Percentiles rank a stretch among this genome's conserved stretches.
Conservation (phyloP, 2,329 filamentous ascomycete species). For the Cercospora sojina region DNA sequence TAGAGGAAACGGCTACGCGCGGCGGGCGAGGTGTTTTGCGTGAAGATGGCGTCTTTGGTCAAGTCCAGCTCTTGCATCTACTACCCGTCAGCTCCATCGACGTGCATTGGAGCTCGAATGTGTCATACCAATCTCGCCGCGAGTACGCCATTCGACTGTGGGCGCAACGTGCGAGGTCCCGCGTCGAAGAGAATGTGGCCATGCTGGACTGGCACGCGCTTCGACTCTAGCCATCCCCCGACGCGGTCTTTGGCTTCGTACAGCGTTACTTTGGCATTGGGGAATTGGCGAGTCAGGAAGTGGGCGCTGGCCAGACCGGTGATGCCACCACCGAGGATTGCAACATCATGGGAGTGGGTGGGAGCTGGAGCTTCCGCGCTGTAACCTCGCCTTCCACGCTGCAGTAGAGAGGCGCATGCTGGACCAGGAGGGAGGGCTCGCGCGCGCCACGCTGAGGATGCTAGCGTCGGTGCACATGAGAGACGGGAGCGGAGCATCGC, state of each 20-base stretch:
- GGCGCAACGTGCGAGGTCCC: slow-evolving; percentile 75
- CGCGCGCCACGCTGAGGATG: slow-evolving; percentile 4
- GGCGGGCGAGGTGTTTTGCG: slow-evolving; percentile 51
- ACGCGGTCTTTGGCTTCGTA: slow-evolving; percentile 70
- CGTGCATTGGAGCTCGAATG: slow-evolving; percentile 4
- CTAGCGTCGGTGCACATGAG: slow-evolving; percentile 15
- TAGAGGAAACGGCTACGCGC: slow-evolving; percentile 75
- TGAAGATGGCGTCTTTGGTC: slow-evolving; percentile 56
- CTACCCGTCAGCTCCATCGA: slow-evolving; percentile 27
- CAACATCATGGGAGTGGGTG: slow-evolving; percentile 49
- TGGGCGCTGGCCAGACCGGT: slow-evolving; percentile 78
- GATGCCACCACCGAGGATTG: slow-evolving; percentile 76
- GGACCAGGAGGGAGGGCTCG: not conserved
- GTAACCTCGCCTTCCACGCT: slow-evolving; percentile 7
- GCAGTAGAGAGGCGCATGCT: not conserved
- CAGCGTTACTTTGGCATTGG: slow-evolving; percentile 69
- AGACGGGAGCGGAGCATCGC: slow-evolving; percentile 32
- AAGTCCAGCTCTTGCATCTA: slow-evolving; percentile 61
- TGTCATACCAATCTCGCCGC: slow-evolving; percentile 67
- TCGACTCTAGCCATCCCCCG: slow-evolving; percentile 82
- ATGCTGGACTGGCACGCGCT: slow-evolving; percentile 60
- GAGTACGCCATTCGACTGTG: slow-evolving; percentile 59
- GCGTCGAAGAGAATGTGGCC: slow-evolving; percentile 73
- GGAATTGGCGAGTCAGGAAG: slow-evolving; percentile 69
- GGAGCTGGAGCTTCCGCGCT: slow-evolving; percentile 19